These are phyloP conservation scores for Pistacia vera DNA, from an alignment of 345 rosid genomes.

Conservation along the genomic window DNA sequence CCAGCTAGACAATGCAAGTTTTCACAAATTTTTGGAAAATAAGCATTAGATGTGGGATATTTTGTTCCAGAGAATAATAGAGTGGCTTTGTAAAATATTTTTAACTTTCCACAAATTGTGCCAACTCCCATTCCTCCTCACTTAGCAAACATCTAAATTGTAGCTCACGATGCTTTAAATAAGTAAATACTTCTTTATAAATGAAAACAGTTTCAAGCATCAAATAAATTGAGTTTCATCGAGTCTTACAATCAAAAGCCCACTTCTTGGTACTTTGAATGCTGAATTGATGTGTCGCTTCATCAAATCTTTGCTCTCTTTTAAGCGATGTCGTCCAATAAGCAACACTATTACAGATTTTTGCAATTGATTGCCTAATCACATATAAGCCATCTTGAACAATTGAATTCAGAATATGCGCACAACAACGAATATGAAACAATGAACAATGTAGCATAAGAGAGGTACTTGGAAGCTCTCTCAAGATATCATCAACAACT, in stretches of 20 bases:
- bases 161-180: background rate
- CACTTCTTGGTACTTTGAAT: background rate
- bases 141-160: background rate
- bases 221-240: background rate
- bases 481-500: too few species aligned
- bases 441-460: too few species aligned
- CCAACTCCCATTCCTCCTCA: constrained; percentile 4
- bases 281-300: background rate
- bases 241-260: background rate
- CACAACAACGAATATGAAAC: too few species aligned
- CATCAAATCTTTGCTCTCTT: background rate
- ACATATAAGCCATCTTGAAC: too few species aligned
- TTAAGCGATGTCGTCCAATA: background rate
- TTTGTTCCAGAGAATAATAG: background rate
- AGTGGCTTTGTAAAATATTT: background rate
- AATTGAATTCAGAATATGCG: too few species aligned
- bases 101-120: background rate
- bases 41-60: constrained; percentile 1
- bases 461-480: too few species aligned
- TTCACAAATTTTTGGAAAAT: constrained; percentile 14
- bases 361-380: too few species aligned
- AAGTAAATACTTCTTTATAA: background rate
- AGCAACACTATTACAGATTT: background rate
- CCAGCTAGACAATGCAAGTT: background rate
- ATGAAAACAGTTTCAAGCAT: background rate